Base-by-base conservation (phyloP, 2,329 filamentous ascomycete species). In the Epichloe bromicola region DNA sequence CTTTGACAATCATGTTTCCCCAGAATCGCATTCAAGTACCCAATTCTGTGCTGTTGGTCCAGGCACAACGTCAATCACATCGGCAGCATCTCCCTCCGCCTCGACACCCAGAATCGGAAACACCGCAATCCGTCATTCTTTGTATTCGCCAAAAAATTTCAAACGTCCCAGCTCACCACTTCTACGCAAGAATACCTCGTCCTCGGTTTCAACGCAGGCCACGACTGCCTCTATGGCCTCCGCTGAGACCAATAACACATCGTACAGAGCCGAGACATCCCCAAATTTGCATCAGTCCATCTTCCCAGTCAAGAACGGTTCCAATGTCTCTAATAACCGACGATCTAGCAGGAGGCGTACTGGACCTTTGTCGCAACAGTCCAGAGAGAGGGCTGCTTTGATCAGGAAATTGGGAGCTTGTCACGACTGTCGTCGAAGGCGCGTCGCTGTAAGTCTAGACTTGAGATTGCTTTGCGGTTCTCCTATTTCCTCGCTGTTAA, bases 321-420 rank as follows among this genome's bases (percentile, higher is more conserved):
- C 70, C 63, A 74, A 78, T 63, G 66, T 74, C 61, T 70, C 70
- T 66, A 71, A 73, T 60, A 71, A 68, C 61, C 74, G 75, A 58
- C 74, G 76, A 58, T 69, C 75, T 55, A 80, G 74, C 61, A 74
- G 78, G 59, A 73, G 78, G 63, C 74, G 78, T 51, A 80, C 77
- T 55, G 78, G 78, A 41, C 78, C 78, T 54, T 67, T 81, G 55
- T 79, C 76, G 34, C 72, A 76, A 50, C 70, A 75, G 55, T 78
- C 79, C 58, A 72, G 78, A 61, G 75, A 80, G 57, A 76, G 76
- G 61, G 78, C 78, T 45, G 77, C 77, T 44, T 62, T 81, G 52
- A 80, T 81, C 54, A 67, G 78, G 58, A 80, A 80, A 62, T 66
- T 80, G 49, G 77, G 78, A 52, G 78, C 78, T 46, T 81, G 78